Percentiles rank a stretch among this genome's conserved stretches.
Conservation (phyloP, 768 basidiomycete species). For the Lactarius indigo region DNA sequence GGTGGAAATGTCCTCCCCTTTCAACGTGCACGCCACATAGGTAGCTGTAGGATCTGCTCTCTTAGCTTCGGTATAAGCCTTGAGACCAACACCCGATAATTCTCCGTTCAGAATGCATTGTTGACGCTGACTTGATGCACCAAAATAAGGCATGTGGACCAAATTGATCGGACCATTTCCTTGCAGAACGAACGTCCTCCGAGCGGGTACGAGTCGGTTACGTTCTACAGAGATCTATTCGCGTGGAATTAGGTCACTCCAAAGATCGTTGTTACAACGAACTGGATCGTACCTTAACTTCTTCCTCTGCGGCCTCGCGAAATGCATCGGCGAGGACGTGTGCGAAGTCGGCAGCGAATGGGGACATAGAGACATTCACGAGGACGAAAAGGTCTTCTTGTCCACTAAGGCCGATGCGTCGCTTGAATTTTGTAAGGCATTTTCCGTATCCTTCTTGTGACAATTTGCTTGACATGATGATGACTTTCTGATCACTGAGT, state of each 20-base stretch:
- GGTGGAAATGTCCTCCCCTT: conserved; percentile 18
- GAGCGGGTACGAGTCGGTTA: conserved; percentile 34
- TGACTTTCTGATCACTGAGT: conserved; percentile 27
- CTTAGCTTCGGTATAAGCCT: conserved; percentile 25
- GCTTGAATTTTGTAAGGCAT: conserved; percentile 37
- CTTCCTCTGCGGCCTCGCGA: conserved; percentile 33
- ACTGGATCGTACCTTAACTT: conserved; percentile 32
- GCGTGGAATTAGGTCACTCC: neutral
- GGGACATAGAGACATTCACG: conserved; percentile 41
- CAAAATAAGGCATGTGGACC: conserved; percentile 36
- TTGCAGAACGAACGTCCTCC: conserved; percentile 39
- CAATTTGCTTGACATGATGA: conserved; percentile 33
- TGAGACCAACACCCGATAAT: conserved; percentile 25
- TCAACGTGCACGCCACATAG: conserved; percentile 28
- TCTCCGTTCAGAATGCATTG: conserved; percentile 39
- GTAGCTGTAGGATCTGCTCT: conserved; percentile 21
- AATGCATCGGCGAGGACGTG: conserved; percentile 35
- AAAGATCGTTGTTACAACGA: neutral
- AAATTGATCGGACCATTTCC: conserved; percentile 35
- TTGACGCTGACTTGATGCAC: conserved; percentile 36
- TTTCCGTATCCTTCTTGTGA: conserved; percentile 35
- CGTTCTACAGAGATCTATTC: conserved; percentile 28
- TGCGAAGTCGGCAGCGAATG: conserved; percentile 35
- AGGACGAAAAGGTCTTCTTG: conserved; percentile 37
- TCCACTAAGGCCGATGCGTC: conserved; percentile 34